Base-by-base conservation (phyloP, 2,329 filamentous ascomycete genomes). In the Gaeumannomyces tritici region DNA sequence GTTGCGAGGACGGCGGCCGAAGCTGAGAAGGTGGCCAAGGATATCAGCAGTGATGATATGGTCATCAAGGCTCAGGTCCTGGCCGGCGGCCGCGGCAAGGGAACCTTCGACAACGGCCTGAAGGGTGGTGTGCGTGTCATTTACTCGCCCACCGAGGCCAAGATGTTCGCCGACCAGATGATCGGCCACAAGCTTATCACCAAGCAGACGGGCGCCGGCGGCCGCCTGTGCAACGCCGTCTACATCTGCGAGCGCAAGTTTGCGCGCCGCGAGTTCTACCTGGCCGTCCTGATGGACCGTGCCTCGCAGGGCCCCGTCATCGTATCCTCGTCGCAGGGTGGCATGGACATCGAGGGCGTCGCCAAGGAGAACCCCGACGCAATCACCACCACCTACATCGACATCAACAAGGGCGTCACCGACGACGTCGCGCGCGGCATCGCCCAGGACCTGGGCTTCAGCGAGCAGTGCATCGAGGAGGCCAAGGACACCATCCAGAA, bases 171-270 rank as follows among this genome's bases (percentile, higher is more conserved):
- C 70, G 86, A 93, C 70, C 93, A 99, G 83, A 99, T 99, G 95
- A 98, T 99, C 79, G 95, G 95, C 74, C 93, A 99, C 83, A 97
- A 97, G 81, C 91, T 99, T 79, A 86, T 99, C 80, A 99, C 95
- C 78, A 99, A 99, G 87, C 95, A 99, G 84, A 99, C 95, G 64
- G 95, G 95, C 76, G 91, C 93, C 70, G 85, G 79, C 70, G 95
- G 95, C 74, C 91, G 95, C 76, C 86, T 96, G 75, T 99, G 95
- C 86, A 98, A 90, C 79, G 86, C 93, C 67, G 95, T 99, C 75
- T 98, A 96, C 83, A 98, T 99, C 76, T 96, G 93, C 80, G 95
- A 99, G 85, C 93, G 95, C 85, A 99, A 99, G 84, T 99, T 97
- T 74, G 95, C 95, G 71, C 92, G 95, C 70, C 89, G 95, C 74